Percentiles rank a stretch among this genome's conserved stretches.
Evolutionary conservation across 805 yeast species (phyloP).

Genomic region (Kuraishia ogatae): DNA sequence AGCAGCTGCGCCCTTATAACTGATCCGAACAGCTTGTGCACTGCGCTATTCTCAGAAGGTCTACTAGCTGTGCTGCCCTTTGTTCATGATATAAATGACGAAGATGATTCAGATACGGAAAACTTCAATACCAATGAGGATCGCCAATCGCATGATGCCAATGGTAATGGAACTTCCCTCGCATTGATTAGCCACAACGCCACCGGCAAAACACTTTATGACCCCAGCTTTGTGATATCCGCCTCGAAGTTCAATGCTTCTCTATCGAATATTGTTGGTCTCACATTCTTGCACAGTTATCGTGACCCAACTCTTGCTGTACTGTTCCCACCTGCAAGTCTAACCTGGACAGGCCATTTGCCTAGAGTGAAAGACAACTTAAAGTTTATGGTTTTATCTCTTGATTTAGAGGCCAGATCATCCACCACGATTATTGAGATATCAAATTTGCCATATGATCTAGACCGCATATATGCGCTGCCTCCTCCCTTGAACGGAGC

Average conservation of each 20-base stretch:
- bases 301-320: slow-evolving; percentile 78
- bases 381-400: slow-evolving; percentile 52
- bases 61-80: slow-evolving; percentile 67
- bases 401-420: slow-evolving; percentile 48
- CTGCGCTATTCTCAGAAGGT: slow-evolving; percentile 56
- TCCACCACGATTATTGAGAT: slow-evolving; percentile 65
- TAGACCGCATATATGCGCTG: slow-evolving; percentile 55
- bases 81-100: slow-evolving; percentile 29
- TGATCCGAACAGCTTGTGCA: slow-evolving; percentile 54
- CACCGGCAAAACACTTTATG: slow-evolving; percentile 22
- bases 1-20: slow-evolving; percentile 38
- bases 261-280: slow-evolving; percentile 57
- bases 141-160: not conserved
- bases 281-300: slow-evolving; percentile 64
- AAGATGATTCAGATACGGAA: slow-evolving; percentile 29
- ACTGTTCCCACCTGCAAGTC: slow-evolving; percentile 27
- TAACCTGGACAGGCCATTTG: slow-evolving; percentile 74
- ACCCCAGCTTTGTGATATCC: slow-evolving; percentile 50
- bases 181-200: slow-evolving; percentile 8
- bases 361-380: slow-evolving; percentile 55
- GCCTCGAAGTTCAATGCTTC: slow-evolving; percentile 48
- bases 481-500: slow-evolving; percentile 63
- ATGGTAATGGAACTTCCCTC: not conserved
- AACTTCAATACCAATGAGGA: slow-evolving; percentile 11
- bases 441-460: slow-evolving; percentile 64